These are phyloP conservation scores for Cadophora sp. DNA, from an alignment of 2,329 filamentous ascomycete genomes.

Conservation along the genomic window DNA sequence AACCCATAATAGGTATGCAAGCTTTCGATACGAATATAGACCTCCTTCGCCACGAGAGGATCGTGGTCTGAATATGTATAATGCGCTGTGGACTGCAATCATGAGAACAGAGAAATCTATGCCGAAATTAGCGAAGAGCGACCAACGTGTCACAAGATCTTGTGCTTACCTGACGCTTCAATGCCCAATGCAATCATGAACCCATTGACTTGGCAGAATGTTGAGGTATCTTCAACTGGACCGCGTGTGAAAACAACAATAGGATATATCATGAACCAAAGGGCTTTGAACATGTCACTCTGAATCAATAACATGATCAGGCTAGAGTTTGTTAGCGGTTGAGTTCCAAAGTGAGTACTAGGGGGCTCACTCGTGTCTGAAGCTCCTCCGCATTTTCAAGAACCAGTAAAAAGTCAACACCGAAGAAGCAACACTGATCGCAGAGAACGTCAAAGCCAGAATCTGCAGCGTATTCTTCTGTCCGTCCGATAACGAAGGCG, in stretches of 20 bases:
- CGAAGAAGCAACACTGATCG: conserved; percentile 63
- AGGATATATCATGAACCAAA: conserved; percentile 72
- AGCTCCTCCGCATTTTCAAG: conserved; percentile 73
- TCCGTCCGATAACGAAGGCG: conserved; percentile 21
- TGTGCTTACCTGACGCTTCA: conserved; percentile 63
- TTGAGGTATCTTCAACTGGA: conserved; percentile 55
- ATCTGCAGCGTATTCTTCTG: conserved; percentile 40
- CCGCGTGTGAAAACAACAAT: conserved; percentile 62
- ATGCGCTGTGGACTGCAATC: conserved; percentile 74
- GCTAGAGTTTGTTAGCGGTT: conserved; percentile 42
- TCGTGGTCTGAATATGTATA: conserved; percentile 71
- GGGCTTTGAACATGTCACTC: conserved; percentile 73
- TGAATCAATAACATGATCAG: conserved; percentile 77
- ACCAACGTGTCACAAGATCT: background rate
- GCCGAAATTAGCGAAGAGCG: conserved; percentile 18
- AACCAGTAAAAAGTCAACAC: conserved; percentile 74
- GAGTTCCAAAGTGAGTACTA: background rate
- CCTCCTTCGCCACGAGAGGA: conserved; percentile 61
- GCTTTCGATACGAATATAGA: conserved; percentile 69
- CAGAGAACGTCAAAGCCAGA: conserved; percentile 48
- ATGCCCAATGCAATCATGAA: conserved; percentile 72
- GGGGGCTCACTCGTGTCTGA: conserved; percentile 71
- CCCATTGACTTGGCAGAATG: conserved; percentile 71
- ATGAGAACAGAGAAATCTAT: conserved; percentile 72
- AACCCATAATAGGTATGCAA: conserved; percentile 63